These are phyloP conservation scores for Seiridium cupressi DNA, from an alignment of 2,329 filamentous ascomycete genomes.

Conservation along the genomic window DNA sequence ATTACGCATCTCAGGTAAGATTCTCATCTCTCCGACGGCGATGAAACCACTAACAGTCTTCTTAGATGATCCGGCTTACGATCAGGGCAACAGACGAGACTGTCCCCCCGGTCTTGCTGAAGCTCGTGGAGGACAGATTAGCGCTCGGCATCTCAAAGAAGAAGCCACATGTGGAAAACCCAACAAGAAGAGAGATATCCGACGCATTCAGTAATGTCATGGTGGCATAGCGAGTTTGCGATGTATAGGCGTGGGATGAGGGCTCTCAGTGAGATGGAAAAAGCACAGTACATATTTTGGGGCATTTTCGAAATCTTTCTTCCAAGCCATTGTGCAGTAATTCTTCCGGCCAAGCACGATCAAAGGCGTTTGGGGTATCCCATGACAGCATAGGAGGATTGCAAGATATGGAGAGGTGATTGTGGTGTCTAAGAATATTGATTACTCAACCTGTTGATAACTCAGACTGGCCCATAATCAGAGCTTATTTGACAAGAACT, in stretches of 20 bases:
- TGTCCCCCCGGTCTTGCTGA: constrained; percentile 77
- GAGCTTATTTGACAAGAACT: too few species aligned
- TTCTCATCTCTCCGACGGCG: background rate
- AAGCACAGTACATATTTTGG: background rate
- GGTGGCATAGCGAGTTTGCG: constrained; percentile 35
- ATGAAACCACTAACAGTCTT: constrained; percentile 17
- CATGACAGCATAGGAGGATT: background rate
- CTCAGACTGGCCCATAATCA: too few species aligned
- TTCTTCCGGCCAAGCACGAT: background rate
- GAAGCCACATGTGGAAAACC: constrained; percentile 36
- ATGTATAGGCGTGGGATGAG: background rate
- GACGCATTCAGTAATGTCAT: constrained; percentile 56
- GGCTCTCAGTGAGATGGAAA: background rate
- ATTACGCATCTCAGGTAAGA: constrained; percentile 84
- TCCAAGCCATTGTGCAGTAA: background rate
- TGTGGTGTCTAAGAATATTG: too few species aligned
- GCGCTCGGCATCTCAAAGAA: constrained; percentile 48
- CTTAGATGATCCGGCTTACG: constrained; percentile 90
- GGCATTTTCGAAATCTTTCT: background rate
- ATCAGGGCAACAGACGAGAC: constrained; percentile 90
- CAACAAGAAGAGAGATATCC: constrained; percentile 49
- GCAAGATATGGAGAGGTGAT: too few species aligned
- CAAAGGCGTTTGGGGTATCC: background rate
- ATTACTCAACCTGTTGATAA: too few species aligned
- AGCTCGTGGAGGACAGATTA: constrained; percentile 83